Evolutionary conservation across 2,329 filamentous ascomycete species (phyloP), one percentile per base, ranked within the genome.

Genomic region (Clarireedia monteithiana): DNA sequence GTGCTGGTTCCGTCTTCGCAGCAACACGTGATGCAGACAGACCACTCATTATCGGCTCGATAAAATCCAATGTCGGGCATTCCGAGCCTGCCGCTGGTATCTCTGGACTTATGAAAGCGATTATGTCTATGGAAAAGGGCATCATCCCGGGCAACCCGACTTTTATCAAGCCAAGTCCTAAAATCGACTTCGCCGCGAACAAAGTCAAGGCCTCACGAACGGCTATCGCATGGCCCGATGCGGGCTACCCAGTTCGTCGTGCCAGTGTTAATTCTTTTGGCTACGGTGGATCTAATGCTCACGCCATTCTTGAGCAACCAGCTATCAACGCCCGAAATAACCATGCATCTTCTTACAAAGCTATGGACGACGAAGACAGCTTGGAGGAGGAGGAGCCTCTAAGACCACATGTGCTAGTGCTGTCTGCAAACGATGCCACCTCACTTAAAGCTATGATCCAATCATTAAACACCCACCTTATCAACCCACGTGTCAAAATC

Each of bases 131-230:
- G 2, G 73, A 76, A 58, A 69, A 71, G 34, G 70, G 70, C 0
- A 65, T 73, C 6, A 70, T 75, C 17, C 68, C 71, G 14, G 71
- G 73, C 4, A 75, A 73, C 56, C 65, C 64, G 34, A 70, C 73
- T 36, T 75, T 74, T 39, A 62, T 68, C 26, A 69, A 61, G 10
- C 62, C 67, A 2, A 76, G 75, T 46, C 50, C 50, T 26, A 23
- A 40, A 50, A 40, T 53, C 27, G 44, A 57, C 2, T 64, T 68
- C 14, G 69, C 66, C 66, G 69, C 66, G 2, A 45, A 72, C 0
- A 64, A 66, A 55, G 67, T 71, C 15, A 59, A 23, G 15, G 36
- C 50, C 17, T 30, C 26, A 48, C n/a, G 60, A 5, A 27, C 42
- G 6, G 20, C 54, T 15, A 39, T 54, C 10, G 48, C 54, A 23